These are phyloP conservation scores for Biancaea sappan DNA, from an alignment of 306 rosid species.

Conservation along the genomic window DNA sequence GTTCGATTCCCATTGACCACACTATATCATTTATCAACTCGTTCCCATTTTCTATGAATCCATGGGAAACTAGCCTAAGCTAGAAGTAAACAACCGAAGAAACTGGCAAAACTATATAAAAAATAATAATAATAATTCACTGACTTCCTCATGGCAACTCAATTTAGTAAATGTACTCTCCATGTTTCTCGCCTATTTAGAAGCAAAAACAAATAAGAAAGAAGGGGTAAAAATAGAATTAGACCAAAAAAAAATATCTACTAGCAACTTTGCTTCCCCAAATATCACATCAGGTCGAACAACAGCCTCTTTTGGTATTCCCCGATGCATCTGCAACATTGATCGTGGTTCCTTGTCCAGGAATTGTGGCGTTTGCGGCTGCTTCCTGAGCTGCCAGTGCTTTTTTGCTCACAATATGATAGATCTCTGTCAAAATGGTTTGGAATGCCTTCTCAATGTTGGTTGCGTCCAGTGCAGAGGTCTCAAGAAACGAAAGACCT, in stretches of 20 bases:
- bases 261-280: slow-evolving; percentile 38
- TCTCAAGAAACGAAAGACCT: slow-evolving; percentile 97
- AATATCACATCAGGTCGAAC: slow-evolving; percentile 60
- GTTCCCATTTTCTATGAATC: slow-evolving; percentile 44
- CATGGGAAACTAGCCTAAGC: slow-evolving; percentile 46
- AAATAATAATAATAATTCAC: slow-evolving; percentile 40
- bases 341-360: slow-evolving; percentile 94
- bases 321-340: slow-evolving; percentile 73
- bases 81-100: slow-evolving; percentile 43
- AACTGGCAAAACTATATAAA: slow-evolving; percentile 49
- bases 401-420: slow-evolving; percentile 95
- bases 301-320: slow-evolving; percentile 67
- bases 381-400: slow-evolving; percentile 99
- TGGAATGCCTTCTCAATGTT: slow-evolving; percentile 97
- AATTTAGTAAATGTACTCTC: slow-evolving; percentile 63
- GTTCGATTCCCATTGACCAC: slow-evolving; percentile 32
- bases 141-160: slow-evolving; percentile 57
- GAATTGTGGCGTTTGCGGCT: slow-evolving; percentile 53
- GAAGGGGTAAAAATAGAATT: slow-evolving; percentile 35
- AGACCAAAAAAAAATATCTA: slow-evolving; percentile 38
- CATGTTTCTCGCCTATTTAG: slow-evolving; percentile 63
- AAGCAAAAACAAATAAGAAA: slow-evolving; percentile 22
- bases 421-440: slow-evolving; percentile 88
- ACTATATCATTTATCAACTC: slow-evolving; percentile 40
- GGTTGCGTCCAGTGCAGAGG: slow-evolving; percentile 95